Evolutionary conservation across 768 basidiomycete genomes (phyloP), one percentile per base, ranked within the genome.

Genomic region (Suillus occidentalis): DNA sequence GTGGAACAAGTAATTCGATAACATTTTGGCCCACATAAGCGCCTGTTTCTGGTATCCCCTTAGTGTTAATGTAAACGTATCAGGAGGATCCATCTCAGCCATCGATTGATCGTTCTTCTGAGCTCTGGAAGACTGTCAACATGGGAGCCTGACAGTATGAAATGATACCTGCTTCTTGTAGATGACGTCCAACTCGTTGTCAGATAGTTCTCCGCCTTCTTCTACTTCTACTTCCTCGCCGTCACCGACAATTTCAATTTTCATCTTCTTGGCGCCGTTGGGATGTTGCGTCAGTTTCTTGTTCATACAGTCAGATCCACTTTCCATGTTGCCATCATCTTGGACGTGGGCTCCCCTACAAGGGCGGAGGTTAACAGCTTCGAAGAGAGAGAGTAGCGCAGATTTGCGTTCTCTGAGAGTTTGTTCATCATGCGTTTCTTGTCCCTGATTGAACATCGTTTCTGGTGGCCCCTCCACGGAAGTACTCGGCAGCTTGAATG

Each of bases 1-100:
- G 64, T 40, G 65, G 45, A 14, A 49, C 9, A 25, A 10, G 40
- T 40, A 47, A 3, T 14, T 6, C 4, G n/a, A 52, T 34, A 36
- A 36, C 60, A 9, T 18, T 31, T 43, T 16, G 22, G 75, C 87
- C 56, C 61, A 92, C 89, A 80, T 80, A 55, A 98, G 79, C 0
- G 95, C 97, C 76, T 99, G 97, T 72, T 95, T 97, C 72, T 98
- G 97, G 77, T 99, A 98, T 43, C 87, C 88, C 55, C 94, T 85
- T 34, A 97, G 77, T 3, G 82, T 87, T 42, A 96, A 78, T 1
- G 84, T 82, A 74, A 98, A 98, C 1, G 90, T 86, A 2, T 86
- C 80, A 0, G 88, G 80, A 7, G 95, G 92, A 39, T 95, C 89
- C 88, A 93, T 94, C 74, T 89, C 90, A 22, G 81, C 84, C 81